Conservation (phyloP, 1,284 basidiomycete species). For the Coniferiporia sulphurascens region DNA sequence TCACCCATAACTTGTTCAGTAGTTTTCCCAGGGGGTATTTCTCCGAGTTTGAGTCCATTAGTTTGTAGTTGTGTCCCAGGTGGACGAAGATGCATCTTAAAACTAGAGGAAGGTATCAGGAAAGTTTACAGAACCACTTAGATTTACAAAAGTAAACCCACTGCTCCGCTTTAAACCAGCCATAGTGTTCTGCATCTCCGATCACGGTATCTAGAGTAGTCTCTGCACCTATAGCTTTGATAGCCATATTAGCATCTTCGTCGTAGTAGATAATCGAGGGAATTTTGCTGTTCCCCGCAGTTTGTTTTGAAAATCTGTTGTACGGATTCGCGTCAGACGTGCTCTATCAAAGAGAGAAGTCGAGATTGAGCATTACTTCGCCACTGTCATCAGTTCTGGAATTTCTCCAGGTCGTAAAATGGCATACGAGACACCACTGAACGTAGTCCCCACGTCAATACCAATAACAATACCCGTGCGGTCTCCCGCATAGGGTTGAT, state of each 20-base stretch:
- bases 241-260: conserved; percentile 37
- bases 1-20: conserved; percentile 72
- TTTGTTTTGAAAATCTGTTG: conserved; percentile 68
- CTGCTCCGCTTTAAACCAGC: conserved; percentile 70
- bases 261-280: conserved; percentile 73
- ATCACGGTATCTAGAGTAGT: conserved; percentile 52
- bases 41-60: conserved; percentile 69
- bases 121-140: conserved; percentile 1
- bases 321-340: not conserved
- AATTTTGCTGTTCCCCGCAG: conserved; percentile 74
- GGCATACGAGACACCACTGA: conserved; percentile 16
- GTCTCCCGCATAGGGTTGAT: not conserved
- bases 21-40: conserved; percentile 55
- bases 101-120: conserved; percentile 37
- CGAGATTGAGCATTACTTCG: conserved; percentile 4
- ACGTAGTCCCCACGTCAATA: conserved; percentile 17
- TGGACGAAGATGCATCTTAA: conserved; percentile 72
- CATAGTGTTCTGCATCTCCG: conserved; percentile 64
- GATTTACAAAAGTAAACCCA: conserved; percentile 31
- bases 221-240: conserved; percentile 70
- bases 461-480: conserved; percentile 6
- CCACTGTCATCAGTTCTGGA: conserved; percentile 11
- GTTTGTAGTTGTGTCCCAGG: conserved; percentile 69
- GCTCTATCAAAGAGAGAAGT: not conserved
- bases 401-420: conserved; percentile 11